Percentiles rank a stretch among this genome's conserved stretches.
These are phyloP conservation scores for Boletus insuetus DNA, from an alignment of 768 basidiomycete genomes.

Conservation along the genomic window DNA sequence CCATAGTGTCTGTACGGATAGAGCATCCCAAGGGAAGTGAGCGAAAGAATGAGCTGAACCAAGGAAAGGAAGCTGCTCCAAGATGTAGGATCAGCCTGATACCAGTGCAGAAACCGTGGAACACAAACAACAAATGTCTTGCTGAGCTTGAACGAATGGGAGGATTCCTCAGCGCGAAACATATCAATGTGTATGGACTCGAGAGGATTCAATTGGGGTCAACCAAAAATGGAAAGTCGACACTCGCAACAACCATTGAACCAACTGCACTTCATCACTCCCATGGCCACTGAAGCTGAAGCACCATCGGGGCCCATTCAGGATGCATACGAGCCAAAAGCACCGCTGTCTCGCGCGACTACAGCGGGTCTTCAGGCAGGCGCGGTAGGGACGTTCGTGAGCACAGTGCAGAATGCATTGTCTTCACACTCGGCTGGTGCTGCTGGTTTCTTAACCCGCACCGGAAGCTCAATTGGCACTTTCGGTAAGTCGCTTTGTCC, in stretches of 20 bases:
- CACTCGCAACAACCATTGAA: too few relatives aligned
- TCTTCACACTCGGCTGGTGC: constrained; percentile 76
- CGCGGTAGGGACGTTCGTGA: constrained; percentile 65
- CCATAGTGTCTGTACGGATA: constrained; percentile 41
- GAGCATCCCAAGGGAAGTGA: constrained; percentile 42
- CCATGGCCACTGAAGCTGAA: constrained; percentile 21
- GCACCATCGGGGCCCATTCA: constrained; percentile 13
- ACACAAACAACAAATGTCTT: constrained; percentile 46
- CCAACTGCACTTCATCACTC: constrained; percentile 3
- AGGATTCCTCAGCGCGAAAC: constrained; percentile 1
- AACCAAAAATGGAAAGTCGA: constrained; percentile 29
- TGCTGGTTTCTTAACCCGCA: constrained; percentile 82
- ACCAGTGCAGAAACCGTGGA: constrained; percentile 2
- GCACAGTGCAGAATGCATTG: constrained; percentile 77
- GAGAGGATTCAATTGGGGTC: background rate
- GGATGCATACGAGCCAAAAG: constrained; percentile 46
- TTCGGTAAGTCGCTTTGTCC: constrained; percentile 60
- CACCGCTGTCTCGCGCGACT: constrained; percentile 54
- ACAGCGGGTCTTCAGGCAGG: constrained; percentile 62
- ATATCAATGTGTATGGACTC: background rate
- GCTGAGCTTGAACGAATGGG: constrained; percentile 40
- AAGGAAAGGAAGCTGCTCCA: constrained; percentile 35
- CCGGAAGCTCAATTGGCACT: constrained; percentile 86
- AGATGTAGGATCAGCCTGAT: constrained; percentile 14
- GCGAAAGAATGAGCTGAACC: constrained; percentile 36